Evolutionary conservation across 257 asterid species (phyloP), one percentile per base, ranked within the genome.

Genomic region (Galeopsis tetrahit): DNA sequence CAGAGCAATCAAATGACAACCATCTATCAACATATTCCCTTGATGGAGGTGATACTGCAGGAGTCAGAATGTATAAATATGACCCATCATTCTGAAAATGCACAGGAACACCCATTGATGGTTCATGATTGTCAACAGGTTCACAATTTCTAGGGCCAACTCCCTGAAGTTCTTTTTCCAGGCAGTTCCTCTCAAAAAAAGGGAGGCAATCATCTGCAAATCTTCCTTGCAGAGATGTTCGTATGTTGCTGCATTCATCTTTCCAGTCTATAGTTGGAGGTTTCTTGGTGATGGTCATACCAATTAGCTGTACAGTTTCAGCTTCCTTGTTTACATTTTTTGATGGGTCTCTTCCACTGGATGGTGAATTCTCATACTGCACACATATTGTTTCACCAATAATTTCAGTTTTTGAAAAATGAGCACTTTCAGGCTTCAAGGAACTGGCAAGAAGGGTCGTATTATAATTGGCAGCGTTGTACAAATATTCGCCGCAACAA

Each of bases 11-110:
- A 59, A 60, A 77, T 36, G 86, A 81, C 38, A 88, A 77, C 96
- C 97, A 92, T 74, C 68, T 81, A 44, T 76, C 78, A 77, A 94
- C 87, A 77, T 81, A 77, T 80, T 84, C 90, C 75, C 67, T 77
- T 2, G 71, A 82, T 74, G 99, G 98, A 65, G 99, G 96, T 75
- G 92, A 82, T 14, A 64, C 71, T 59, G 82, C 80, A 72, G 90
- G 95, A 48, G 96, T 85, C 84, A 94, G 85, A 89, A 94, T 84
- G 82, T 84, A 91, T 49, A 86, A 76, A 85, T 68, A 74, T 78
- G 99, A 89, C 56, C 97, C 98, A 80, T 94, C 95, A 82, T 85
- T 88, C 82, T 85, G 90, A 82, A 79, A 81, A 74, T 85, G 89
- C 67, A 85, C 66, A 33, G 99, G 97, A 74, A 88, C 85, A 40